Evolutionary conservation across 106 monocot genomes (phyloP), one percentile per base, ranked within the genome.

Genomic region (Platanthera zijinensis): DNA sequence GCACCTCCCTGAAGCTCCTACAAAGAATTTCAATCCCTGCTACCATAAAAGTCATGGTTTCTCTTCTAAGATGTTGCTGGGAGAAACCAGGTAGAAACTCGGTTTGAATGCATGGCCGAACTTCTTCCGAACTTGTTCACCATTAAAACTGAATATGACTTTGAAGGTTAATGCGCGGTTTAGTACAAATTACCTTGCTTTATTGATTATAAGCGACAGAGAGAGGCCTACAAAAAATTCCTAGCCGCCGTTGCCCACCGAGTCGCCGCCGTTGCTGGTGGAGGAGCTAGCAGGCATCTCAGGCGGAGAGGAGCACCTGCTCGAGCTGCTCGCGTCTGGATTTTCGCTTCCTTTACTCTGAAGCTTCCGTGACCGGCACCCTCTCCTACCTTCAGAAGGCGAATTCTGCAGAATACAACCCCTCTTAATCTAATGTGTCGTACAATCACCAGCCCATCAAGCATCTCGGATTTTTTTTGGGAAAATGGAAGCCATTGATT

Each of bases 221-320:
- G 39, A 39, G 39, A 39, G 39, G 6, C 47, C 46, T 6, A 70
- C n/a, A 4, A 3, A 0, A 70, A 70, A 70, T n/a, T 70, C 48
- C 6, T 53, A 48, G 9, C 5, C 7, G 70, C 80, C 78, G 14
- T 86, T 69, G 30, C 83, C 84, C 32, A 86, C 57, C 8, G 84
- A 86, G 32, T 81, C 81, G 78, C 82, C 83, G 50, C 73, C 89
- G 62, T 61, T 74, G 62, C 84, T 87, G 30, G 76, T 80, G 9
- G 82, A 87, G 19, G 86, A 85, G 69, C 79, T 80, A 51, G 78
- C 83, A 10, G 78, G 92, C 69, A 79, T 62, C 13, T 75, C 63
- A 46, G 69, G 18, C 10, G 73, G 82, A 17, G 89, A 90, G 78
- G 89, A 86, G 49, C 78, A 81, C 77, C 85, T 69, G 71, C 95